Evolutionary conservation across 108 stramenopile genomes (phyloP), one percentile per base, ranked within the genome.

Genomic region (Pseudonitzschia multiseries): DNA sequence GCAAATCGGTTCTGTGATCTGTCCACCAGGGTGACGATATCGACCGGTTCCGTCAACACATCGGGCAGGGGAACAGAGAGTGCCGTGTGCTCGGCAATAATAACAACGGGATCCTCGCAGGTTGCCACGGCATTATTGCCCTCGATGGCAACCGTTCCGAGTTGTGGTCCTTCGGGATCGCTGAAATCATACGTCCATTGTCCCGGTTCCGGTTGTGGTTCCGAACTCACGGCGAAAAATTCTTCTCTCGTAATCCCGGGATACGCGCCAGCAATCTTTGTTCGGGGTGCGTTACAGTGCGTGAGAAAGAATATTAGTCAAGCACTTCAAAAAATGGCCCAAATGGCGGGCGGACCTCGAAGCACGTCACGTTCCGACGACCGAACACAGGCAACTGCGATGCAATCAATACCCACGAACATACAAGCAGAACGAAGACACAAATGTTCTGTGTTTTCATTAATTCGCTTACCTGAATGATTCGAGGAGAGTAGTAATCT

Each of bases 111-210:
- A 70, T 95, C 94, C 59, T 82, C 87, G 13, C 79, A 79, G 61
- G 69, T 71, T n/a, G 78, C 68, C 8, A 95, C 90, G 1, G 87
- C 69, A 32, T 79, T 46, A 60, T 74, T 80, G 8, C 91, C 90
- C 26, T 88, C 87, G 4, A 93, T 64, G 0, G 94, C 92, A n/a
- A 95, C 89, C 9, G 92, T 90, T 41, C 94, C 94, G 22, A 95
- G 51, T 68, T 93, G 94, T 8, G 94, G 94, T 69, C 94, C 94
- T n/a, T 90, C 83, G n/a, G 94, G 90, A 70, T 93, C 90, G 67
- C 86, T 79, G 65, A 95, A 95, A 60, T 93, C 94, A 57, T 95
- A 95, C 28, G 79, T 79, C 94, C 94, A 95, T 70, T 91, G 92
- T 9, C 94, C 94, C 10, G 71, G 67, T 72, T 79, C 81, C 8